These are phyloP conservation scores for Blepharisma japonicum DNA, from an alignment of 73 alveolate genomes.

Conservation along the genomic window DNA sequence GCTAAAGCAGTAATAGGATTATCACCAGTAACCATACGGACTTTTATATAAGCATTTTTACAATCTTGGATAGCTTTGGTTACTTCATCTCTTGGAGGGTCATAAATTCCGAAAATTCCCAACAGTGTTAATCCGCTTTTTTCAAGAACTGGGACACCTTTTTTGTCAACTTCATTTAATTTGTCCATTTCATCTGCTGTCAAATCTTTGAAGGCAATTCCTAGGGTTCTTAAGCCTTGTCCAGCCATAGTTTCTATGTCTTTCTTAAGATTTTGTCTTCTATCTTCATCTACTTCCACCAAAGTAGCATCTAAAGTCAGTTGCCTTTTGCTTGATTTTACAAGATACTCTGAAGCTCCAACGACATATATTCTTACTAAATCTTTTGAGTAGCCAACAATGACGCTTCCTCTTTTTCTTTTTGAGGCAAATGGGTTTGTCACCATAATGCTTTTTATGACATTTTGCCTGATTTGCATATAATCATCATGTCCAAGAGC, in stretches of 20 bases:
- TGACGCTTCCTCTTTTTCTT: slow-evolving; percentile 64
- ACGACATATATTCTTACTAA: slow-evolving; percentile 56
- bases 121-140: slow-evolving; percentile 68
- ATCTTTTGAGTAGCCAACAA: slow-evolving; percentile 44
- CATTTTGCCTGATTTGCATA: slow-evolving; percentile 26
- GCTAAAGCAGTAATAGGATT: slow-evolving; percentile 15
- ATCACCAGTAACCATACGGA: slow-evolving; percentile 94
- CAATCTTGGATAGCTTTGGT: slow-evolving; percentile 74
- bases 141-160: slow-evolving; percentile 35
- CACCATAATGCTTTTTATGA: slow-evolving; percentile 26
- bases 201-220: slow-evolving; percentile 69
- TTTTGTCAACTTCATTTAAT: slow-evolving; percentile 2
- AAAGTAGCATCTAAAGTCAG: slow-evolving; percentile 48
- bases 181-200: not conserved
- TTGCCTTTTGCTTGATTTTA: slow-evolving; percentile 47
- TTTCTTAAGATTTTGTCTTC: not conserved
- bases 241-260: slow-evolving; percentile 62
- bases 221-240: slow-evolving; percentile 69
- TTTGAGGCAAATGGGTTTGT: slow-evolving; percentile 64
- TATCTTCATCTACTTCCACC: slow-evolving; percentile 24
- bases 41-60: slow-evolving; percentile 83
- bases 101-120: slow-evolving; percentile 89
- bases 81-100: slow-evolving; percentile 88
- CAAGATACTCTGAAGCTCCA: slow-evolving; percentile 74
- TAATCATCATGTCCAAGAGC: slow-evolving; percentile 37